Evolutionary conservation across 2,329 filamentous ascomycete genomes (phyloP).

Genomic region (Diplodia mutila): DNA sequence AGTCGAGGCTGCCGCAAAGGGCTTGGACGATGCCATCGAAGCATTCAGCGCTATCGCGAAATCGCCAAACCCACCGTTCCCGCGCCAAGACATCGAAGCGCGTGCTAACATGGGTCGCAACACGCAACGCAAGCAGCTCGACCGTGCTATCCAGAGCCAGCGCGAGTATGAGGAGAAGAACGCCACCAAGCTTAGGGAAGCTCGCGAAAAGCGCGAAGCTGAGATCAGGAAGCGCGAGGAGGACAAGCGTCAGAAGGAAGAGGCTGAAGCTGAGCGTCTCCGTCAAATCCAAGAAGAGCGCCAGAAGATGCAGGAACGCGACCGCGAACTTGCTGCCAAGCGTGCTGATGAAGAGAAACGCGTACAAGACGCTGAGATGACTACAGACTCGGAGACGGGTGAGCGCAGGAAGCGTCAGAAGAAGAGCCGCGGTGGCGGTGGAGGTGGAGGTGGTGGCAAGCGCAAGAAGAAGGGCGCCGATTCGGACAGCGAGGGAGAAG

Average conservation of each 20-base stretch:
- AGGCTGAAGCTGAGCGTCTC: slow-evolving; percentile 72
- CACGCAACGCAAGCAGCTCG: slow-evolving; percentile 89
- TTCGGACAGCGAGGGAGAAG: slow-evolving; percentile 52
- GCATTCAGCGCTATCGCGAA: slow-evolving; percentile 64
- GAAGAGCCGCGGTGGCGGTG: slow-evolving; percentile 46
- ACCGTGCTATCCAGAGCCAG: slow-evolving; percentile 81
- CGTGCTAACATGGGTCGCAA: slow-evolving; percentile 97
- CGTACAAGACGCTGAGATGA: slow-evolving; percentile 72
- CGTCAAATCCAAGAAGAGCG: slow-evolving; percentile 86
- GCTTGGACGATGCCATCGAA: slow-evolving; percentile 84
- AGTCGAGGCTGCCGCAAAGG: slow-evolving; percentile 76
- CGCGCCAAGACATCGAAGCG: slow-evolving; percentile 86
- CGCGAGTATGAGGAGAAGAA: slow-evolving; percentile 93
- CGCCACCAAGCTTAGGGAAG: slow-evolving; percentile 81
- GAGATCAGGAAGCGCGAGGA: slow-evolving; percentile 80
- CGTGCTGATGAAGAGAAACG: slow-evolving; percentile 71
- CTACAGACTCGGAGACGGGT: slow-evolving; percentile 64
- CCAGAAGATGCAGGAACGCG: slow-evolving; percentile 73
- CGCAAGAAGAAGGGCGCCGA: slow-evolving; percentile 66
- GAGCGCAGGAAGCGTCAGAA: slow-evolving; percentile 77
- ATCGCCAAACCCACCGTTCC: slow-evolving; percentile 77
- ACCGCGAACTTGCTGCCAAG: slow-evolving; percentile 72
- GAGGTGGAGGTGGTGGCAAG: slow-evolving; percentile 49
- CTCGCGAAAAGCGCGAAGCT: slow-evolving; percentile 76
- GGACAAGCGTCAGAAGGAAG: slow-evolving; percentile 68